phyloP scores from a whole-genome alignment of 495 filamentous ascomycete species.

The Xylaria grammica region DNA sequence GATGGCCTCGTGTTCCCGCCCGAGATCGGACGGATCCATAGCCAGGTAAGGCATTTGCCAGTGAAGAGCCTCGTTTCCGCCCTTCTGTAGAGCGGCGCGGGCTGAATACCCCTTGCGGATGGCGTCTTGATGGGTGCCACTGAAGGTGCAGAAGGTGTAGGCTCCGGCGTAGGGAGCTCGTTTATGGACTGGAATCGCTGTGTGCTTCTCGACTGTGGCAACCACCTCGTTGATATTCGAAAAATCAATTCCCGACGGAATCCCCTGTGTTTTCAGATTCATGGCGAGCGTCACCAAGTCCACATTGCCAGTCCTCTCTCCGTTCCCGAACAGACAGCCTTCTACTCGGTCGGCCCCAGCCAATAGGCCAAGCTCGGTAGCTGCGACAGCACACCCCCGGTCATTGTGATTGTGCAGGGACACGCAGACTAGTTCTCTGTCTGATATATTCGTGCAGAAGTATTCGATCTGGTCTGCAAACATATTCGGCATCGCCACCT shows the following conservation, averaged over 20 bases:
- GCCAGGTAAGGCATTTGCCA: constrained; percentile 89
- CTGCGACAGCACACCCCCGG: constrained; percentile 22
- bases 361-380: constrained; percentile 25
- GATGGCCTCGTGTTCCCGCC: constrained; percentile 93
- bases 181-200: not conserved
- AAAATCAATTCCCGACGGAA: constrained; percentile 11
- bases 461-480: constrained; percentile 88
- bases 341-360: constrained; percentile 31
- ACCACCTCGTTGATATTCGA: not conserved
- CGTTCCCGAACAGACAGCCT: constrained; percentile 29
- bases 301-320: constrained; percentile 32
- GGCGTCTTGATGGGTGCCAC: constrained; percentile 24
- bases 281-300: constrained; percentile 28
- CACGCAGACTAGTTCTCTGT: constrained; percentile 74
- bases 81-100: not conserved
- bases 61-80: constrained; percentile 62
- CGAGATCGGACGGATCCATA: constrained; percentile 92
- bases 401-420: constrained; percentile 49
- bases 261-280: constrained; percentile 30
- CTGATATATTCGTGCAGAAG: constrained; percentile 74
- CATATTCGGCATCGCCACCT: constrained; percentile 83
- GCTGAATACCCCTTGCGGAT: constrained; percentile 19
- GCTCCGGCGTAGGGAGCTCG: constrained; percentile 23
- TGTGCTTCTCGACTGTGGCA: not conserved
- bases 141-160: constrained; percentile 19